Evolutionary conservation across 208 protist species (phyloP), one percentile per base, ranked within the genome.

Genomic region (Crithidia brevicula): DNA sequence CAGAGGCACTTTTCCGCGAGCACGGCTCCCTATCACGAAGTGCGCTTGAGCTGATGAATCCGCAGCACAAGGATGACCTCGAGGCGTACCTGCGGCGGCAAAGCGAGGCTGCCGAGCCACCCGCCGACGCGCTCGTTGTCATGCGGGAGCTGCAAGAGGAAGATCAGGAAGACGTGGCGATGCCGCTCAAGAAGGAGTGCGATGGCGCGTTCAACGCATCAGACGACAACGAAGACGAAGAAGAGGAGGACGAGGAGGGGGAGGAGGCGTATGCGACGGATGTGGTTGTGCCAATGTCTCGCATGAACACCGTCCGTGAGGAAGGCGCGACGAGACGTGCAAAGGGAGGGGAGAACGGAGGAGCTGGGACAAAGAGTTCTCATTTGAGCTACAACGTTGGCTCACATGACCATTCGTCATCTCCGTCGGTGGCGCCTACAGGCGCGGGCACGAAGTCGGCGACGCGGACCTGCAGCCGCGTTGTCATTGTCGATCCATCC

Each of bases 1-100:
- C 33, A n/a, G 16, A 25, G 9, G 52, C 28, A 18, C 80, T 96
- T 20, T 96, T 96, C 50, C 83, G 91, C 13, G 72, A 85, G 30
- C 74, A 60, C 61, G 82, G 72, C 30, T 54, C 51, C 27, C 77
- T 86, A 36, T 89, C 78, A 56, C 80, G 61, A 52, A 59, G 36
- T 4, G 52, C 61, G 16, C 53, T 96, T 22, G 82, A 88, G 51
- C 50, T 82, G 23, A 84, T 96, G 77, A 93, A 96, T 59, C 38
- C 61, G 28, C 75, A 82, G 36, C 68, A 74, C 27, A 66, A 65
- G 43, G 75, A 75, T 16, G 83, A 87, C 13, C 77, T 96, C 20
- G 81, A 78, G 53, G 49, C 51, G 59, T 93, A 96, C 67, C 60
- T 96, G 51, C 65, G 64, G 50, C 74, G 79, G 56, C 71, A 60